phyloP scores from a whole-genome alignment of 805 yeast species.

The Candida multigemmis region DNA sequence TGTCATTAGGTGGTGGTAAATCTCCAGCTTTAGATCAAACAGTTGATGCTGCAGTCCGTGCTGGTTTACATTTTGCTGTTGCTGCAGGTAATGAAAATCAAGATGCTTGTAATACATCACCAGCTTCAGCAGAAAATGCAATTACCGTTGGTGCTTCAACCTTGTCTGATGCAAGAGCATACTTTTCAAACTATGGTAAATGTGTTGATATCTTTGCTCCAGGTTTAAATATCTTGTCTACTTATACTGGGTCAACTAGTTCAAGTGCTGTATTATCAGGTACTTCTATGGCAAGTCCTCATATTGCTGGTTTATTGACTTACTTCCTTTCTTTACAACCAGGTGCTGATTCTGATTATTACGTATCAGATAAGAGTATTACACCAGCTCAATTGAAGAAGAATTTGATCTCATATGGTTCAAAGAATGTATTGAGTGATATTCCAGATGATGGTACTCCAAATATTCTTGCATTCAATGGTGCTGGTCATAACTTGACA shows the following conservation, averaged over 20 bases:
- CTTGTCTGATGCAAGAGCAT: constrained; percentile 81
- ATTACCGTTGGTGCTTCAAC: constrained; percentile 95
- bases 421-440: constrained; percentile 49
- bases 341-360: constrained; percentile 54
- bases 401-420: constrained; percentile 61
- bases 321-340: constrained; percentile 87
- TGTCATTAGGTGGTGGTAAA: constrained; percentile 92
- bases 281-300: constrained; percentile 98
- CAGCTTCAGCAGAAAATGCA: constrained; percentile 78
- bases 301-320: constrained; percentile 84
- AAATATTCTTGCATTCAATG: constrained; percentile 69
- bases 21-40: constrained; percentile 83
- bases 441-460: constrained; percentile 65
- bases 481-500: constrained; percentile 67
- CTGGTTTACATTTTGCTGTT: constrained; percentile 87
- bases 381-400: constrained; percentile 72
- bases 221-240: constrained; percentile 81
- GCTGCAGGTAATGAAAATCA: constrained; percentile 95
- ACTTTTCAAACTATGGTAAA: constrained; percentile 89
- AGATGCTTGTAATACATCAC: constrained; percentile 89
- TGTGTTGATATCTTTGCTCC: constrained; percentile 98
- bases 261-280: constrained; percentile 85
- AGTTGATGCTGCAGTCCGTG: constrained; percentile 79
- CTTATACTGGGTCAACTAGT: constrained; percentile 67
- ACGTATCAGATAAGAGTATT: constrained; percentile 42